Base-by-base conservation (phyloP, 495 filamentous ascomycete genomes). In the Neurospora africana region DNA sequence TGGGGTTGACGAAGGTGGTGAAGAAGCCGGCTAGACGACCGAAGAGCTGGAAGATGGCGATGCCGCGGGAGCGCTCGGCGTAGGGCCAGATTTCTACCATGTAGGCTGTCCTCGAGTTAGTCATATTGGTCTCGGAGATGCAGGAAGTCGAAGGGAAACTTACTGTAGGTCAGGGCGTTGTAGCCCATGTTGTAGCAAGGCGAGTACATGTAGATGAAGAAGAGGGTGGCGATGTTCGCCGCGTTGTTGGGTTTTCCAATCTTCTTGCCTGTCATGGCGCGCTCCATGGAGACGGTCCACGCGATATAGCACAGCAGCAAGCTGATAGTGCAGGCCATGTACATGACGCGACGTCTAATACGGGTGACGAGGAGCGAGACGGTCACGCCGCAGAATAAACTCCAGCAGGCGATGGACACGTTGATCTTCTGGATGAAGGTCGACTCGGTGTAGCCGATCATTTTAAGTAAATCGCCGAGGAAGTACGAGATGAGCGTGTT, bases 131-230 rank as follows among this genome's bases (percentile, higher is more conserved):
- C n/a, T n/a, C n/a, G n/a, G n/a, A n/a, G n/a, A n/a, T n/a, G n/a
- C n/a, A n/a, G n/a, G n/a, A n/a, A n/a, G n/a, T n/a, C n/a, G n/a
- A n/a, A n/a, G n/a, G n/a, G n/a, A n/a, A n/a, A 70, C 81, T 79
- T 76, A 89, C 87, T 89, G 77, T 90, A 91, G 2, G 89, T 89
- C 41, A 90, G 80, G 40, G 89, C 88, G 70, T 91, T 91, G 75
- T 90, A 89, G n/a, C 88, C 89, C 71, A 91, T 83, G 74, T 85
- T 91, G 73, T 91, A 91, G 73, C 85, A 87, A 4, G 89, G 89
- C 1, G 84, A 85, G 75, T 90, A 91, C 35, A 82, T 80, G 74
- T 89, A 91, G 73, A 89, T 89, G 72, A 89, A 90, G 81, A 90
- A 87, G 33, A 86, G 74, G 23, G 82, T 82, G 13, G 84, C 84